Evolutionary conservation across 2,329 filamentous ascomycete genomes (phyloP).

Genomic region (Alternaria postmessia): DNA sequence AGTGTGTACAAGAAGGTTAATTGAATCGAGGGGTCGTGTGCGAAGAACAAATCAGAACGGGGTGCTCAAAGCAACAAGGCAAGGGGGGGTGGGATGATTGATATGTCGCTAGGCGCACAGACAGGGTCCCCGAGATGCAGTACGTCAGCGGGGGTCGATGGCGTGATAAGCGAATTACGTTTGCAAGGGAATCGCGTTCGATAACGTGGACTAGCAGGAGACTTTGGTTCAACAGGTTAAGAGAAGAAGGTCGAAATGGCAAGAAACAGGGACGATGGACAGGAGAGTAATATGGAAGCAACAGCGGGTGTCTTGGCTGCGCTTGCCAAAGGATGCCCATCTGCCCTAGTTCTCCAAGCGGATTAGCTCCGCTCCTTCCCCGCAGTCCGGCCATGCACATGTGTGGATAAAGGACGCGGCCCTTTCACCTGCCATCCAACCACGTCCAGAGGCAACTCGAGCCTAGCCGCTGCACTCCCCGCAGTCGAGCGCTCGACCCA

Average conservation of each 20-base stretch:
- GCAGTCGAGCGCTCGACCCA: constrained; percentile 29
- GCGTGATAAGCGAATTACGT: constrained; percentile 35
- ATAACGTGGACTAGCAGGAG: constrained; percentile 21
- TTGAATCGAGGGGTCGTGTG: constrained; percentile 1
- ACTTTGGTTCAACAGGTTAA: constrained; percentile 13
- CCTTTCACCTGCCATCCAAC: constrained; percentile 20
- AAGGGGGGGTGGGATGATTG: constrained; percentile 25
- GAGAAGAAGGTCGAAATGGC: constrained; percentile 11
- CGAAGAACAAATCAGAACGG: constrained; percentile 7
- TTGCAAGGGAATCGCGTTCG: constrained; percentile 19
- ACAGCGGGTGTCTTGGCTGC: constrained; percentile 21
- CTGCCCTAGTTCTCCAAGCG: constrained; percentile 22
- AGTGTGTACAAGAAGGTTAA: constrained; percentile 15
- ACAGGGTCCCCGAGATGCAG: constrained; percentile 27
- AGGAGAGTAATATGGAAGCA: constrained; percentile 36
- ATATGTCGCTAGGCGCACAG: constrained; percentile 34
- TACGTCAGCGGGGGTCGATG: constrained; percentile 38
- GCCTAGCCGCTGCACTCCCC: constrained; percentile 28
- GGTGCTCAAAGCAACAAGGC: constrained; percentile 20
- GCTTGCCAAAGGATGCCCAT: constrained; percentile 19
- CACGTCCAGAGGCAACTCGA: constrained; percentile 15
- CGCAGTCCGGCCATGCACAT: constrained; percentile 36
- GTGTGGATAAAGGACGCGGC: constrained; percentile 29
- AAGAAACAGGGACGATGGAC: constrained; percentile 25
- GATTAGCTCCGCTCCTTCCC: constrained; percentile 40